Conservation (phyloP, 805 yeast genomes). For the Blastobotrys parvus region DNA sequence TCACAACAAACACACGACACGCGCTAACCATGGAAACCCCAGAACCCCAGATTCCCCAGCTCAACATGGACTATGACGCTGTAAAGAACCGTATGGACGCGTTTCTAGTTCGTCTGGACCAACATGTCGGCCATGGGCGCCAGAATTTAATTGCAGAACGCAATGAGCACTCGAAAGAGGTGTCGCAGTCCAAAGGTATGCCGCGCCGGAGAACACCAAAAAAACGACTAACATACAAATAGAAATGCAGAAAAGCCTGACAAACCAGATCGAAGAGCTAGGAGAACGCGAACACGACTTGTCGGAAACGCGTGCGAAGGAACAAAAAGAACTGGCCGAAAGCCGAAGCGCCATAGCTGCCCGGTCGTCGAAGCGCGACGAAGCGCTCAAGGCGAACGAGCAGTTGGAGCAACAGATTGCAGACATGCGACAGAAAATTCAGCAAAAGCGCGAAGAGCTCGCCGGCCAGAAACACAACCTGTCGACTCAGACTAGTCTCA, state of each 20-base stretch:
- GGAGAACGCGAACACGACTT: conserved; percentile 14
- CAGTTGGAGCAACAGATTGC: conserved; percentile 22
- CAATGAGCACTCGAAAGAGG: conserved; percentile 15
- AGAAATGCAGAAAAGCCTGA: conserved; percentile 24
- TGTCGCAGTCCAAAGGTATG: conserved; percentile 1
- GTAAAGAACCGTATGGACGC: conserved; percentile 32
- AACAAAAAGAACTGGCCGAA: conserved; percentile 20
- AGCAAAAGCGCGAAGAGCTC: conserved; percentile 24
- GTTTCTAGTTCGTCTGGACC: conserved; percentile 34
- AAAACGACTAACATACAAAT: background rate
- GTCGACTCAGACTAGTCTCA: conserved; percentile 36
- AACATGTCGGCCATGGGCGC: conserved; percentile 28
- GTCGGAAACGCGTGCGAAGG: conserved; percentile 16
- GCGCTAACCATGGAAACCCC: background rate
- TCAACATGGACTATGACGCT: conserved; percentile 27
- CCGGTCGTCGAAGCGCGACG: conserved; percentile 19
- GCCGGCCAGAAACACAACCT: conserved; percentile 31
- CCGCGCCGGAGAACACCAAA: too few species aligned
- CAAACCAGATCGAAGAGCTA: conserved; percentile 25
- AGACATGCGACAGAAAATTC: conserved; percentile 29
- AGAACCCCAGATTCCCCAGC: conserved; percentile 15
- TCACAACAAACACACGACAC: background rate
- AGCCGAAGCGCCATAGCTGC: conserved; percentile 20
- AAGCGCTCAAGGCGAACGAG: conserved; percentile 15
- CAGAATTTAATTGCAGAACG: conserved; percentile 20